Evolutionary conservation across 768 basidiomycete species (phyloP).

Genomic region (Pulveroboletus sp.): DNA sequence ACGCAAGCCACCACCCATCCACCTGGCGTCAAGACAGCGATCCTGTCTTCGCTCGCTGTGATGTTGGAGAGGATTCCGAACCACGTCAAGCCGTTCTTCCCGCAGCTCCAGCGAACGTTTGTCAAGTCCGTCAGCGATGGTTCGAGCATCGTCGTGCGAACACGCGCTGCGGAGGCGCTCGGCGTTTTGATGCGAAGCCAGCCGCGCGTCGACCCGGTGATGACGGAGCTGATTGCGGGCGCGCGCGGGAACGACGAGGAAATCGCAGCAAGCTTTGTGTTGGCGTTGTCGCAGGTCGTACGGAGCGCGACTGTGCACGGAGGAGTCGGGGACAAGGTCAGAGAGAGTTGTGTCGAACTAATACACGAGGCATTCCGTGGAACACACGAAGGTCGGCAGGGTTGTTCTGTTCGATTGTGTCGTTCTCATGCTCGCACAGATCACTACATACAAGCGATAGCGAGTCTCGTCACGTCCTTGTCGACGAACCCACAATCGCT

Average conservation of each 20-base stretch:
- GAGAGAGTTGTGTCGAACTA: conserved; percentile 70
- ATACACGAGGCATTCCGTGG: conserved; percentile 77
- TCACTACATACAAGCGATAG: conserved; percentile 63
- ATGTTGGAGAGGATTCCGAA: conserved; percentile 84
- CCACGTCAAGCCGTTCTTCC: conserved; percentile 97
- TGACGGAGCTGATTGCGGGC: conserved; percentile 76
- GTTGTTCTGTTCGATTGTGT: no score
- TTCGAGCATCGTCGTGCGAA: conserved; percentile 72
- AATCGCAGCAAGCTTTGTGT: conserved; percentile 70
- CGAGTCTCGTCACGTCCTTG: conserved; percentile 58
- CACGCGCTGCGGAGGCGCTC: conserved; percentile 76
- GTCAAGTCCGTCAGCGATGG: conserved; percentile 88
- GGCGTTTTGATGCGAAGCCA: conserved; percentile 89
- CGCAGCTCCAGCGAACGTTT: conserved; percentile 93
- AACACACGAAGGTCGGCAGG: conserved; percentile 52
- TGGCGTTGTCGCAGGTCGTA: conserved; percentile 74
- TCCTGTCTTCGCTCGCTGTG: conserved; percentile 77
- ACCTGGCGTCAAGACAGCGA: conserved; percentile 88
- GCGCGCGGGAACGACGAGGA: conserved; percentile 60
- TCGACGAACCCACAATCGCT: conserved; percentile 61
- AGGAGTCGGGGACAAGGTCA: conserved; percentile 74
- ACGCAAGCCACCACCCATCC: conserved; percentile 88
- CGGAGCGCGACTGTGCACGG: conserved; percentile 51
- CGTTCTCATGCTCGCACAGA: conserved; percentile 40
- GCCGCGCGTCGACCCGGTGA: conserved; percentile 88